These are phyloP conservation scores for Ceratobasidium sp. DNA, from an alignment of 1,284 basidiomycete species.

Conservation along the genomic window DNA sequence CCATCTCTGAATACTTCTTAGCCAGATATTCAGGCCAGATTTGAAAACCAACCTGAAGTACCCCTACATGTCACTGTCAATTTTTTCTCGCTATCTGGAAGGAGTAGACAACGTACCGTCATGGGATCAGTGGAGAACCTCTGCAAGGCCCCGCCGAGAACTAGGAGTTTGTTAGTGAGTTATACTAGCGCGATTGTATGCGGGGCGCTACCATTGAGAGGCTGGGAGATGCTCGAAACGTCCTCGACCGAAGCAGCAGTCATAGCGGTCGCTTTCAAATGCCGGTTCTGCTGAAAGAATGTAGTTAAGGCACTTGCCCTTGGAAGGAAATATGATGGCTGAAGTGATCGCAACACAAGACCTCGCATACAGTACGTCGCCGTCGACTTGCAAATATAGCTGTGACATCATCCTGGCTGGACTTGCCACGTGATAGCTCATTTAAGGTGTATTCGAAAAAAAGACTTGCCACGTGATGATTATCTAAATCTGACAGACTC, in stretches of 20 bases:
- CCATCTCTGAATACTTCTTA: conserved; percentile 14
- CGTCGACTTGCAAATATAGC: too few species aligned
- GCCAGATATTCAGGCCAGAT: not conserved
- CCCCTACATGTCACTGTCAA: not conserved
- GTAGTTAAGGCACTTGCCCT: not conserved
- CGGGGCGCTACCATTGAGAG: conserved; percentile 14
- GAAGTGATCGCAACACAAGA: too few species aligned
- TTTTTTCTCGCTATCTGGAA: not conserved
- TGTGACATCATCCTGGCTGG: not conserved
- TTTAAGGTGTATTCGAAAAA: too few species aligned
- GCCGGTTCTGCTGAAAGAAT: conserved; percentile 3
- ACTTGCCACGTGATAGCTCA: not conserved
- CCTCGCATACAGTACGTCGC: too few species aligned
- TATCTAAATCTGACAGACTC: not conserved
- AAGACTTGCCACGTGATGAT: not conserved
- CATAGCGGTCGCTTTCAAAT: conserved; percentile 13
- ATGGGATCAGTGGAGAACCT: not conserved
- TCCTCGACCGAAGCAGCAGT: conserved; percentile 22
- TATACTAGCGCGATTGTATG: not conserved
- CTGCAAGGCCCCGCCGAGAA: conserved; percentile 13
- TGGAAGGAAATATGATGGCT: not conserved
- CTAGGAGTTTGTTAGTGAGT: not conserved
- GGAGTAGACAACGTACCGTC: not conserved
- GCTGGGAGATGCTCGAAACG: not conserved
- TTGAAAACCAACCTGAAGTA: not conserved